Evolutionary conservation across 768 basidiomycete species (phyloP).

Genomic region (Hydnomerulius pinastri): DNA sequence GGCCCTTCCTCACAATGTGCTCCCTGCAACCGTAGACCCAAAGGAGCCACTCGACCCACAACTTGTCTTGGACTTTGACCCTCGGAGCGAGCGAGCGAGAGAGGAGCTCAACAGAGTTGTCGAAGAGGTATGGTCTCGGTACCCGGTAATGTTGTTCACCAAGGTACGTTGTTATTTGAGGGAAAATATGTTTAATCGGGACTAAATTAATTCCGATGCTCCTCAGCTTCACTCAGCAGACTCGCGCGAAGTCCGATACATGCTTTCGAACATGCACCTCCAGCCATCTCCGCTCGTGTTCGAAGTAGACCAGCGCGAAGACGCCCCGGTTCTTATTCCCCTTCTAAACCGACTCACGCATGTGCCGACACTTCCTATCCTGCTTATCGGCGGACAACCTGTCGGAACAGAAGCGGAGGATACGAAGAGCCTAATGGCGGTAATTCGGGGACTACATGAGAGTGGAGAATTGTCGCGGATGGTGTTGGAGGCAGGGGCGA

Average conservation of each 20-base stretch:
- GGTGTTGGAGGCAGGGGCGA: constrained; percentile 58
- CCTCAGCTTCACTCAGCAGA: constrained; percentile 60
- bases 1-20: constrained; percentile 72
- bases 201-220: constrained; percentile 7
- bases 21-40: constrained; percentile 68
- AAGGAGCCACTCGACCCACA: constrained; percentile 70
- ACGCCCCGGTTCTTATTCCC: constrained; percentile 61
- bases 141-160: constrained; percentile 75
- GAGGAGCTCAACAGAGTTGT: constrained; percentile 63
- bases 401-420: constrained; percentile 40
- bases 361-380: constrained; percentile 56
- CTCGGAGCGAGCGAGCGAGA: constrained; percentile 57
- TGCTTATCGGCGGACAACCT: constrained; percentile 66
- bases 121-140: constrained; percentile 66
- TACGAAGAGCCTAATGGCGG: constrained; percentile 35
- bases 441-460: constrained; percentile 51
- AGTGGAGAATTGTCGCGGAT: constrained; percentile 53
- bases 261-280: constrained; percentile 57
- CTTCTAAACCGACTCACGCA: constrained; percentile 64
- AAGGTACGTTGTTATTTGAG: constrained; percentile 58
- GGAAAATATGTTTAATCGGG: too few species aligned
- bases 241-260: constrained; percentile 66
- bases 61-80: constrained; percentile 82
- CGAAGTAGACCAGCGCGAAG: constrained; percentile 73
- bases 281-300: constrained; percentile 65